phyloP scores from a whole-genome alignment of 2,329 filamentous ascomycete species.

The Aspergillus sp. region DNA sequence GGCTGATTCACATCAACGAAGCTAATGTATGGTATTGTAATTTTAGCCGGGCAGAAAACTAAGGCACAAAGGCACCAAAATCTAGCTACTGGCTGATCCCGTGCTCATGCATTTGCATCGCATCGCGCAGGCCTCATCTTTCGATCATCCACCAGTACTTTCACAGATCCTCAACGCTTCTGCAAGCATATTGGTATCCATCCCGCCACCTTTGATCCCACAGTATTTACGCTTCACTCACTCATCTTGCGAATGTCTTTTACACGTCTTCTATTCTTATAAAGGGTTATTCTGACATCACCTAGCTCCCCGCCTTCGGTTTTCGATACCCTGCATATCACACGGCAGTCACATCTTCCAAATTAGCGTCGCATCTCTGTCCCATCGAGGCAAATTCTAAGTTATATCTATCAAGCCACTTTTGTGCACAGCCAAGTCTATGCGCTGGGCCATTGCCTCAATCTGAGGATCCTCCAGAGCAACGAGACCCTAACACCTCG shows the following conservation, averaged over 20 bases:
- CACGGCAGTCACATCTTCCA: neutral
- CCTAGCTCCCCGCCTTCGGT: conserved; percentile 4
- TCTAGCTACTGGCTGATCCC: conserved; percentile 20
- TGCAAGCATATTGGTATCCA: neutral
- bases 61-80: conserved; percentile 24
- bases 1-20: neutral
- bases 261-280: neutral
- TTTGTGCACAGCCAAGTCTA: neutral
- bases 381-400: neutral
- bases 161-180: neutral
- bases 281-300: neutral
- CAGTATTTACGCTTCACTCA: neutral
- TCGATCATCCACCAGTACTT: neutral
- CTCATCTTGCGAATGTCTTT: neutral
- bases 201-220: neutral
- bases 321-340: neutral
- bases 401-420: neutral
- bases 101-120: conserved; percentile 25
- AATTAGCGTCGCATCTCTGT: neutral
- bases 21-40: neutral
- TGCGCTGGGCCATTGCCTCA: neutral
- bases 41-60: neutral
- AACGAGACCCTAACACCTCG: neutral
- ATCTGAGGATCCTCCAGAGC: neutral
- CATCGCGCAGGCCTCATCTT: conserved; percentile 16